phyloP scores from a whole-genome alignment of 2,329 filamentous ascomycete species.

The Diaporthe vaccinii region DNA sequence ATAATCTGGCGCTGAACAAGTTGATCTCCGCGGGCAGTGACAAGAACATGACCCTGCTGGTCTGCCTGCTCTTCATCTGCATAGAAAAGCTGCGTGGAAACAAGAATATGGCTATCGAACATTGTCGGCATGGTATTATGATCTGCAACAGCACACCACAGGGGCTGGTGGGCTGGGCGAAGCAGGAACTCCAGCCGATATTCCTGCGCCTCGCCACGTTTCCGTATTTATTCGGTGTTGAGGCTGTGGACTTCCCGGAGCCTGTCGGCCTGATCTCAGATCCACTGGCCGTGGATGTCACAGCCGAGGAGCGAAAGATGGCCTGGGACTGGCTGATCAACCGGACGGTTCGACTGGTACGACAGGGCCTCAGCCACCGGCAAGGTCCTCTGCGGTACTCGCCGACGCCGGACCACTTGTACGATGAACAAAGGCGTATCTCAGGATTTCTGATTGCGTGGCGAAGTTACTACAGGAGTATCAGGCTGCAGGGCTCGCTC shows the following conservation, averaged over 20 bases:
- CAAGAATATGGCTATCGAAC: constrained; percentile 53
- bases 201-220: constrained; percentile 59
- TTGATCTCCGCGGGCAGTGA: constrained; percentile 54
- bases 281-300: not conserved
- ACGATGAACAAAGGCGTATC: constrained; percentile 24
- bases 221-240: constrained; percentile 48
- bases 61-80: constrained; percentile 64
- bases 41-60: constrained; percentile 55
- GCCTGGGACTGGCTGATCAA: constrained; percentile 36
- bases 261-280: constrained; percentile 24
- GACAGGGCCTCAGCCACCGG: constrained; percentile 32
- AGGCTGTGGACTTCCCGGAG: constrained; percentile 34
- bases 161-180: constrained; percentile 42
- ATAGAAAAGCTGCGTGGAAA: constrained; percentile 63
- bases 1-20: constrained; percentile 62
- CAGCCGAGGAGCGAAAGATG: not conserved
- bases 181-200: constrained; percentile 58
- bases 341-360: constrained; percentile 38
- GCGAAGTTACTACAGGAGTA: not conserved
- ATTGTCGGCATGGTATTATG: constrained; percentile 48
- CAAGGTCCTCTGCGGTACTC: constrained; percentile 5
- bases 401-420: constrained; percentile 28
- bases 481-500: not conserved
- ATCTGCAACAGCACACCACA: constrained; percentile 41
- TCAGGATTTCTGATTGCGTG: not conserved